Percentiles rank a stretch among this genome's conserved stretches.
Evolutionary conservation across 768 basidiomycete species (phyloP).

Genomic region (Panellus pusillus): DNA sequence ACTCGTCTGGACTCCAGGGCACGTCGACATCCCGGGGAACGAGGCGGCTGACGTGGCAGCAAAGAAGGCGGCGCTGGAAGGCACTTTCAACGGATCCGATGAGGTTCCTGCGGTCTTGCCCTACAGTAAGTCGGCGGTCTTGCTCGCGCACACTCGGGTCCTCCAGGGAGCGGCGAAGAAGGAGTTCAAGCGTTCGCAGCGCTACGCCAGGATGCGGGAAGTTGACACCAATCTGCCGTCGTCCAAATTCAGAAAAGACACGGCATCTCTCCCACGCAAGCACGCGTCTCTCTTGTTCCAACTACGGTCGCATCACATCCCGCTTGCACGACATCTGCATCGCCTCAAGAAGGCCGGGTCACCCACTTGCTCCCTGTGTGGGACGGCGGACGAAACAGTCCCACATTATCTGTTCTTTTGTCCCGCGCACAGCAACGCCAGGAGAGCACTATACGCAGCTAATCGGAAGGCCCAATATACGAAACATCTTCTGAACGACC

Average conservation of each 20-base stretch:
- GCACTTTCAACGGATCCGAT: neutral
- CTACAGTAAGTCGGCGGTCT: neutral
- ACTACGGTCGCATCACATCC: neutral
- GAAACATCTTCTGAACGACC: neutral
- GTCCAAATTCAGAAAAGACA: neutral
- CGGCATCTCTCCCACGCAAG: neutral
- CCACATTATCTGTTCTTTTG: neutral
- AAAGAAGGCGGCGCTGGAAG: neutral
- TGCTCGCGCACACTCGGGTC: neutral
- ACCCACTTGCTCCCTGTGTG: neutral
- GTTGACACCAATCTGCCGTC: neutral
- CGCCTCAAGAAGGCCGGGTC: neutral
- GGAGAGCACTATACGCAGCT: neutral
- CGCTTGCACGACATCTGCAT: neutral
- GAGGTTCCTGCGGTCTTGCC: neutral
- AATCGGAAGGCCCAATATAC: neutral
- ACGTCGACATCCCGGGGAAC: constrained; percentile 1
- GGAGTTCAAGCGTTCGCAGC: neutral
- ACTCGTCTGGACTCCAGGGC: constrained; percentile 1
- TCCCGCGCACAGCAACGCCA: neutral
- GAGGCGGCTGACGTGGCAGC: constrained; percentile 5
- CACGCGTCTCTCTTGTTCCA: constrained; percentile 1
- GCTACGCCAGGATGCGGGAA: neutral
- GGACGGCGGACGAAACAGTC: neutral
- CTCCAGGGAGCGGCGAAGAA: neutral